Base-by-base conservation (phyloP, 2,329 filamentous ascomycete species). In the Sporothrix brunneoviolacea region DNA sequence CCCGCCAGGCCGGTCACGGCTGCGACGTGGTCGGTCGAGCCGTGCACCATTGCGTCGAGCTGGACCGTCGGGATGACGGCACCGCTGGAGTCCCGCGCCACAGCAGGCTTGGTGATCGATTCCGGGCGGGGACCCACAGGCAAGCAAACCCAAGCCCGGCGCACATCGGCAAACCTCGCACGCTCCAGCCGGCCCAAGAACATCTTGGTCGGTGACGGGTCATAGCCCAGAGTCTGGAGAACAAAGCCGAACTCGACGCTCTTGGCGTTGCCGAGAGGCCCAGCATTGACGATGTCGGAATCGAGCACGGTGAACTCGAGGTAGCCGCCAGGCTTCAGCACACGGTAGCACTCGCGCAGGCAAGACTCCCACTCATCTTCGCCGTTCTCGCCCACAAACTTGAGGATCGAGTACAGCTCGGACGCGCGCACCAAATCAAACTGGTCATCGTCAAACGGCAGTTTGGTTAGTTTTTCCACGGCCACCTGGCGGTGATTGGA, bases 381-480 rank as follows among this genome's bases (percentile, higher is more conserved):
- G 36, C 79, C 77, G 57, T 86, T 79, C 60, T 83, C 79, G 27
- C 75, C 77, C 24, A 77, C 74, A 35, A 84, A 82, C 67, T 91
- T 93, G 60, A 98, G 80, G 35, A 94, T 77, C 48, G 84, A 81
- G 68, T 95, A 88, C 42, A 98, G 77, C 51, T 91, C 88, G 32
- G 91, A 85, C 1, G 91, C 89, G 3, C 88, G 95, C 61, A 98
- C 81, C 57, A 96, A 81, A 62, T 97, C 91, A 61, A 98, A 98
- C 64, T 91, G 83, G 58, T 83, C 81, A 61, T 88, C 81, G 8
- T 82, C 80, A 69, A 97, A 98, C 1, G 93, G 93, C 2, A 98
- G 78, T 53, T 80, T 81, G 67, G 84, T 89, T 12, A 95, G 74
- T 45, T 82, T 80, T 35, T 86, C 76, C 3, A 96, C 88, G 2